phyloP scores from a whole-genome alignment of 805 yeast species.

The Zygosaccharomyces rouxii region DNA sequence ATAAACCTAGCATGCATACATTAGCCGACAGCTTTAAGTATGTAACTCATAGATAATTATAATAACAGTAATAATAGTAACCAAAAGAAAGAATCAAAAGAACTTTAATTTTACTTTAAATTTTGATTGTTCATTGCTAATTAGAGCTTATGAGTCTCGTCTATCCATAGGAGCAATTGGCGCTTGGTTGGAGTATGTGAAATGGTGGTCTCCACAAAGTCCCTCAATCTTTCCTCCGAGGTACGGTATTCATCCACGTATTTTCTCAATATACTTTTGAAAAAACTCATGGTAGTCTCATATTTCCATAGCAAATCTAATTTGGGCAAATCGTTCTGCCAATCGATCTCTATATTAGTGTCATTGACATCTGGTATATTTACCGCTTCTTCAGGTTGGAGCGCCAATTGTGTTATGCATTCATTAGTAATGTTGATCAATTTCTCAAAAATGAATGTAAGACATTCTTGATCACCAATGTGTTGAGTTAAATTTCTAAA shows the following conservation, averaged over 20 bases:
- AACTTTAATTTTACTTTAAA: too few species aligned
- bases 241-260: constrained; percentile 42
- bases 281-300: constrained; percentile 35
- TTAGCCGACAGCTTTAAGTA: background rate
- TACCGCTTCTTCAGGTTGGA: constrained; percentile 16
- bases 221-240: constrained; percentile 32
- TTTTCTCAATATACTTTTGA: constrained; percentile 40
- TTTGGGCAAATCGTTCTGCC: constrained; percentile 30
- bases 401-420: constrained; percentile 20
- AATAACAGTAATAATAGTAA: background rate
- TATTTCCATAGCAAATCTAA: constrained; percentile 43
- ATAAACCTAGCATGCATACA: background rate
- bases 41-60: background rate
- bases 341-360: constrained; percentile 24
- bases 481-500: constrained; percentile 36
- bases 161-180: constrained; percentile 33
- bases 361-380: constrained; percentile 17
- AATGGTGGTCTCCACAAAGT: constrained; percentile 33
- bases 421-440: constrained; percentile 23
- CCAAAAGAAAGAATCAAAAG: too few species aligned
- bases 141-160: constrained; percentile 30
- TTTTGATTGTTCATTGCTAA: background rate
- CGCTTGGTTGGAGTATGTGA: constrained; percentile 28
- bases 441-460: constrained; percentile 30
- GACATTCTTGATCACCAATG: constrained; percentile 26